Evolutionary conservation across 73 alveolate species (phyloP), one percentile per base, ranked within the genome.

Genomic region (Tetrahymena thermophila): DNA sequence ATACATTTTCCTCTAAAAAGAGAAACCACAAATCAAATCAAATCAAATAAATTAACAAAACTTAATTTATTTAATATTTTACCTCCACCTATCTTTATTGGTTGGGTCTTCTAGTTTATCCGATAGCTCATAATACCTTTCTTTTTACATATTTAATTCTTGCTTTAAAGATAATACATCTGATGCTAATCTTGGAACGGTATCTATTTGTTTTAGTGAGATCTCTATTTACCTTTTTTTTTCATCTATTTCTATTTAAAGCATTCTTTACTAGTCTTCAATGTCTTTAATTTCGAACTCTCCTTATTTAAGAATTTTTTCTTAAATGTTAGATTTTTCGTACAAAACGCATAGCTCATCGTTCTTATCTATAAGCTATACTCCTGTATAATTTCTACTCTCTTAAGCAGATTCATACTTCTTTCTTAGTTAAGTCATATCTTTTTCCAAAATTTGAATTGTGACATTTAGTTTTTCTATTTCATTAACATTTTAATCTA

Each of bases 361-460:
- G 96, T 99, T 99, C 95, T 99, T 96, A 94, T 99, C 99, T 38
- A 99, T 99, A 83, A 99, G 96, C 97, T 98, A 97, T 31, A 99
- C 98, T 35, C 99, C 99, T 97, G 99, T 99, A 96, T 98, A 98
- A 95, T 99, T 99, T 94, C 99, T 96, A 84, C 99, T 96, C 96
- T 98, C 99, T 94, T 99, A 99, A 5, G 99, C 99, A 94, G 96
- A 96, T 94, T 99, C 99, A 97, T 99, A 99, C 95, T 99, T 97
- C 31, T 98, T 97, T 84, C 98, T 98, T 84, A 99, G 96, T 37
- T 96, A 98, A 84, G 98, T 97, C 99, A 99, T 99, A 56, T 99
- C 99, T 94, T 99, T 99, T 95, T 99, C 99, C 4, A 99, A 96
- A 85, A 98, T 96, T 89, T 97, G 97, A 55, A 99, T 99, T 35